Percentiles rank a stretch among this genome's conserved stretches.
Conservation (phyloP, 163 green algal species). For the Botryococcus braunii region DNA sequence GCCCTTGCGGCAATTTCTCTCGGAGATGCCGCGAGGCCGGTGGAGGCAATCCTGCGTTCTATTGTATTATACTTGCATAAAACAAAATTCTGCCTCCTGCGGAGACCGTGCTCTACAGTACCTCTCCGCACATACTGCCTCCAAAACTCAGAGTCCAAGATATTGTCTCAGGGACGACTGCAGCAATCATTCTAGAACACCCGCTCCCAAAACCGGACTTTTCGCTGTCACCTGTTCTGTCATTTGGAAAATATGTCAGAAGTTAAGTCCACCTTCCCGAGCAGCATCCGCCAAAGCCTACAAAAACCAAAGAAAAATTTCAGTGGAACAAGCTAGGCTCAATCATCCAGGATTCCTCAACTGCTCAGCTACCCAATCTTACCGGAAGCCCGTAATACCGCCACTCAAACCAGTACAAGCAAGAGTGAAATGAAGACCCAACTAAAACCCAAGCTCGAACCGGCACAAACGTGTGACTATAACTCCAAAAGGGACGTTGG, state of each 20-base stretch:
- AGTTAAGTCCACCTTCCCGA: conserved; percentile 72
- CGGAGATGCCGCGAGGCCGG: too few relatives aligned
- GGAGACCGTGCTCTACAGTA: too few relatives aligned
- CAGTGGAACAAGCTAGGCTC: neutral
- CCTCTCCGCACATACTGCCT: too few relatives aligned
- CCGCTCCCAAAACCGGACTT: too few relatives aligned
- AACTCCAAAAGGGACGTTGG: neutral
- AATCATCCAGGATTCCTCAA: neutral
- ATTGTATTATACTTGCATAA: too few relatives aligned
- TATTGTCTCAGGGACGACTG: too few relatives aligned
- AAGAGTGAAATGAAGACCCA: neutral
- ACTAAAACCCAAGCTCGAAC: neutral
- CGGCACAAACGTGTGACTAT: neutral
- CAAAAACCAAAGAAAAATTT: conserved; percentile 11
- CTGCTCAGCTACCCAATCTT: neutral
- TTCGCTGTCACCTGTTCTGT: too few relatives aligned
- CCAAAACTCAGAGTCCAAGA: too few relatives aligned
- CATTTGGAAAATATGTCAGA: conserved; percentile 55
- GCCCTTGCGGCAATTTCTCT: too few relatives aligned
- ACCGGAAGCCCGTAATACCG: neutral
- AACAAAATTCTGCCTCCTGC: too few relatives aligned
- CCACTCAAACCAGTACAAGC: neutral
- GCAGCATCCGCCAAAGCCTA: conserved; percentile 83
- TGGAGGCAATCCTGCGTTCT: too few relatives aligned
- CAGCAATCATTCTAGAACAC: too few relatives aligned